Base-by-base conservation (phyloP, 192 early-diverging fungal genomes). In the Coemansia sp. region DNA sequence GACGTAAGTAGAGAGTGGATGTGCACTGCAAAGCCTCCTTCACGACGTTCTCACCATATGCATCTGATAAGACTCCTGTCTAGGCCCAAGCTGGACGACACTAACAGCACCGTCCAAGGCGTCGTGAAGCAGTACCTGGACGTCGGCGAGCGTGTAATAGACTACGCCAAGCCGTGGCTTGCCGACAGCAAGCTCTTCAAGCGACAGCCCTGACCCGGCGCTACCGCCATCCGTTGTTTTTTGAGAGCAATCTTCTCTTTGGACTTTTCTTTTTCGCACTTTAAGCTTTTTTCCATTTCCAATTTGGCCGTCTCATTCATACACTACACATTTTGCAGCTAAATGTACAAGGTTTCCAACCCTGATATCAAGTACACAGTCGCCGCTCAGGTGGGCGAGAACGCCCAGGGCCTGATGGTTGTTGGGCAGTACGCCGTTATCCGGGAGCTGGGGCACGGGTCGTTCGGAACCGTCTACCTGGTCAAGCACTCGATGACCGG, bases 401-500 rank as follows among this genome's bases (percentile, higher is more conserved):
- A 83, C 60, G 85, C 82, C 10, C 86, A 91, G 13, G 94, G 94
- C 26, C 45, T 76, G n/a, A 83, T 86, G 47, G 84, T 87, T 28
- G 76, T 99, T 57, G 95, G 93, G 82, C 86, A 96, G 50, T 99
- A 98, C 66, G 59, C 85, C 23, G 61, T 99, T 11, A 84, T 85
- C 61, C 75, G 87, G 45, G 84, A 86, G 61, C 88, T 99, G 41
- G 97, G 97, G 12, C 76, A 85, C 20, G 97, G 97, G 20, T 86
- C 91, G 35, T 99, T 89, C 75, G 97, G 97, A 26, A 92, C 87
- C 5, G 97, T 99, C 1, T 87, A 91, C 73, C 74, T 90, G 31
- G 93, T 83, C 33, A 72, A 82, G 42, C 87, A 93, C 75, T 83
- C 67, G 21, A 66, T 71, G 16, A 85, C 83, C 10, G 70, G 75